These are phyloP conservation scores for Fallopia convolvulus DNA, from an alignment of 148 eudicot genomes.

Conservation along the genomic window DNA sequence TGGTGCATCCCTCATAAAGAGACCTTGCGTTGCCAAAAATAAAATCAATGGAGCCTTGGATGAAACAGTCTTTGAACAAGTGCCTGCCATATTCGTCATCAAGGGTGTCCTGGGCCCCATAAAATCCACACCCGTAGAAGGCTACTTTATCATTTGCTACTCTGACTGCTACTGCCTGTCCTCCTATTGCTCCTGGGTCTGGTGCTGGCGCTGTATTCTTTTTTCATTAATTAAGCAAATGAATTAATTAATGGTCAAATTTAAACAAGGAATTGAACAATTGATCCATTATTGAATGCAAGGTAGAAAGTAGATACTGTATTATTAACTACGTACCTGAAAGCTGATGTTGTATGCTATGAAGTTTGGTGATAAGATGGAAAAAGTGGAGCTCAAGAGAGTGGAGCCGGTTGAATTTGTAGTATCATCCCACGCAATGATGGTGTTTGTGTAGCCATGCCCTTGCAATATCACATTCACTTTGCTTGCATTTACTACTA, in stretches of 20 bases:
- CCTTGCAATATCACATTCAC: constrained; percentile 70
- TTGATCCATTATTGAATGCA: not conserved
- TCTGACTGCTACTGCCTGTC: constrained; percentile 72
- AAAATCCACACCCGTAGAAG: constrained; percentile 79
- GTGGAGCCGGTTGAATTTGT: constrained; percentile 78
- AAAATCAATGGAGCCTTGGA: constrained; percentile 90
- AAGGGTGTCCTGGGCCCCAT: constrained; percentile 83
- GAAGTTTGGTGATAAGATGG: constrained; percentile 53
- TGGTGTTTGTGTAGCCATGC: constrained; percentile 56
- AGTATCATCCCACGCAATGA: constrained; percentile 77
- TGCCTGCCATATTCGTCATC: constrained; percentile 77
- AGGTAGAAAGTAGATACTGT: not conserved
- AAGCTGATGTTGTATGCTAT: constrained; percentile 78
- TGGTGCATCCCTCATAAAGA: constrained; percentile 64
- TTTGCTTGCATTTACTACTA: constrained; percentile 48
- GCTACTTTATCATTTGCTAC: constrained; percentile 62
- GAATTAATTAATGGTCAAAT: not conserved
- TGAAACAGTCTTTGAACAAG: constrained; percentile 69
- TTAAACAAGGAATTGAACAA: not conserved
- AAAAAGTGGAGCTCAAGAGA: constrained; percentile 41
- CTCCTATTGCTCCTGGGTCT: constrained; percentile 62
- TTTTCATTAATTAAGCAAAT: not conserved
- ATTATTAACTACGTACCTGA: constrained; percentile 32
- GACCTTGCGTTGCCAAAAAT: constrained; percentile 81
- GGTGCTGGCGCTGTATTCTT: constrained; percentile 88